phyloP scores from a whole-genome alignment of 2,329 filamentous ascomycete genomes.

The Talaromyces piceae region DNA sequence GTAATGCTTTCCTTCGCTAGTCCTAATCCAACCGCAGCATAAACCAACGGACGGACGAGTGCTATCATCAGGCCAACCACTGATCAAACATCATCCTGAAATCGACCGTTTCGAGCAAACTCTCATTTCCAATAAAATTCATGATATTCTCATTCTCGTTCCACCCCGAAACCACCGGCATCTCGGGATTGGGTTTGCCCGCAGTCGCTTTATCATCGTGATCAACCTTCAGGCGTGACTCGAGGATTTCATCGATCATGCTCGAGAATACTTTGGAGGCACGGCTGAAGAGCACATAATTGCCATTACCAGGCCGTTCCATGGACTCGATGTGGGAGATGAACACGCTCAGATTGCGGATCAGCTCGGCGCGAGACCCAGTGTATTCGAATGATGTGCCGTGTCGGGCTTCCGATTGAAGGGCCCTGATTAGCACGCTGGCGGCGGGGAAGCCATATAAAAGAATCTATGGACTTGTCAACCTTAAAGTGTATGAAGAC shows the following conservation, averaged over 20 bases:
- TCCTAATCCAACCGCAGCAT: too few relatives aligned
- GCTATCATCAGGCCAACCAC: constrained; percentile 5
- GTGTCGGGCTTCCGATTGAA: neutral
- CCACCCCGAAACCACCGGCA: neutral
- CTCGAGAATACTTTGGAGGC: neutral
- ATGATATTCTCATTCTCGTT: neutral
- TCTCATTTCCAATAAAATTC: neutral
- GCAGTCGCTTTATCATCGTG: neutral
- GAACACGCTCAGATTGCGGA: constrained; percentile 5
- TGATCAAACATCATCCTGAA: constrained; percentile 8
- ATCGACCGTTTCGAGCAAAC: neutral
- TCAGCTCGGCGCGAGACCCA: neutral
- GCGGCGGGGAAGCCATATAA: constrained; percentile 5
- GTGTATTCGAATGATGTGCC: neutral
- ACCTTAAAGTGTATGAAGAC: neutral
- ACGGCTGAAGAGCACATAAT: constrained; percentile 2
- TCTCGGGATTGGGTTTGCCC: neutral
- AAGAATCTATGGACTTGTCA: neutral
- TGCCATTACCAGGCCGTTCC: neutral
- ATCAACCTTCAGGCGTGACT: neutral
- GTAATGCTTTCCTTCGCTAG: too few relatives aligned
- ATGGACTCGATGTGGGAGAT: constrained; percentile 1
- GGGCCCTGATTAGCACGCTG: neutral
- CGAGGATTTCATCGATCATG: constrained; percentile 3
- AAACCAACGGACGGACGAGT: too few relatives aligned